Conservation (phyloP, 2,329 filamentous ascomycete genomes). For the Xylariaceae sp. region DNA sequence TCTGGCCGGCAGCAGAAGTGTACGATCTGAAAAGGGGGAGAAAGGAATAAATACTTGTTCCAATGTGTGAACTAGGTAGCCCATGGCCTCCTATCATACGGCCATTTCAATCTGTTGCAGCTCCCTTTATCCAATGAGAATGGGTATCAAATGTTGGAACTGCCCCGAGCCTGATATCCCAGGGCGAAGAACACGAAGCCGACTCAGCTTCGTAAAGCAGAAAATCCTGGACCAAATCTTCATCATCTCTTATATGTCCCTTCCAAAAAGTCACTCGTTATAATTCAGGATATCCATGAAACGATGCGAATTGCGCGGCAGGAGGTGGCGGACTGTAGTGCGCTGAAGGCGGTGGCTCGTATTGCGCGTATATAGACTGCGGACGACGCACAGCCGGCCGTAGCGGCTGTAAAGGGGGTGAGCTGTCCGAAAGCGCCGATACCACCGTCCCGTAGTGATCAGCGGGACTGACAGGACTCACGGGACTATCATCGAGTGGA, state of each 20-base stretch:
- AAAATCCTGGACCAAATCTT: neutral
- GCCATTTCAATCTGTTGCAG: slow-evolving; percentile 7
- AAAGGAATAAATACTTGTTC: neutral
- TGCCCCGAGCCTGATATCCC: slow-evolving; percentile 17
- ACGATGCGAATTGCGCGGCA: slow-evolving; percentile 27
- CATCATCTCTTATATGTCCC: neutral
- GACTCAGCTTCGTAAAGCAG: neutral
- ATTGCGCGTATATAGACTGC: slow-evolving; percentile 26
- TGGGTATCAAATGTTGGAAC: slow-evolving; percentile 15
- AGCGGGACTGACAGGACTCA: slow-evolving; percentile 20
- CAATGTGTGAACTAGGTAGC: neutral
- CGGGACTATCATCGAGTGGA: slow-evolving; percentile 21
- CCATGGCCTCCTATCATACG: neutral
- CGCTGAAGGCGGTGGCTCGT: slow-evolving; percentile 26
- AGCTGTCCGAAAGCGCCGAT: slow-evolving; percentile 20
- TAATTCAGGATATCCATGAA: slow-evolving; percentile 27
- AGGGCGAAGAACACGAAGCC: slow-evolving; percentile 4
- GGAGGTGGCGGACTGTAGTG: slow-evolving; percentile 22
- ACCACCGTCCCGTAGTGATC: slow-evolving; percentile 24
- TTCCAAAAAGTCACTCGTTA: neutral
- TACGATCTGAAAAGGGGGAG: too few species aligned
- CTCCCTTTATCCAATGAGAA: slow-evolving; percentile 10
- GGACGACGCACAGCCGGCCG: slow-evolving; percentile 15
- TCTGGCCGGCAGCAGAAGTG: too few species aligned
- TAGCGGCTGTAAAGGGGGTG: slow-evolving; percentile 21